Evolutionary conservation across 148 eudicot genomes (phyloP), one percentile per base, ranked within the genome.

Genomic region (Selenicereus undatus): DNA sequence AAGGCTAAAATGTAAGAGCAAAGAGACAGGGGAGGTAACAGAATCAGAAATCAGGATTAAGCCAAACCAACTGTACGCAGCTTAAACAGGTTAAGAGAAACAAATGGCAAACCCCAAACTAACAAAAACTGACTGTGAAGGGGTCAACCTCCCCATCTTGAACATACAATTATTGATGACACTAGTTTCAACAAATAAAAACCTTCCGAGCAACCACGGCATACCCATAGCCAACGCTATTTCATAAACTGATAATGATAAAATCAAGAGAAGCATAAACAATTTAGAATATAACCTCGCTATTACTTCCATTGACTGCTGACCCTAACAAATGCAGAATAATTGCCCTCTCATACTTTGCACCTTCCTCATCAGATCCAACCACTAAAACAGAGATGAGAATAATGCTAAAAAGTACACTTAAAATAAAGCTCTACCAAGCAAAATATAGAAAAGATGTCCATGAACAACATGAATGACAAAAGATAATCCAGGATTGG

Each of bases 21-120:
- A 42, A 5, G 24, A 54, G 22, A 73, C 30, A 65, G 0, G 42
- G 9, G 39, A 16, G 20, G 39, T 64, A n/a, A 74, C 74, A 26
- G 50, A 69, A 3, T n/a, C n/a, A n/a, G n/a, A n/a, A n/a, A n/a
- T 87, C 95, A 74, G 95, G 99, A 82, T 88, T 93, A 74, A 96
- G 91, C 97, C 98, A 96, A 83, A 92, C 90, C 71, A 93, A 90
- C 98, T 94, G 92, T 81, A 85, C 68, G 74, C 74, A 78, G 78
- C 75, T 79, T 82, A 70, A 51, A 39, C 36, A 76, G 72, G 78
- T 72, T 81, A 78, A 76, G 81, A 82, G 73, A 82, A 78, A 54
- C 22, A 39, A 39, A 26, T 13, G 73, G 70, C n/a, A n/a, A n/a
- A n/a, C n/a, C n/a, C n/a, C n/a, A n/a, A n/a, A n/a, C n/a, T n/a